A percentile compares a stretch with the other conserved stretches of the same genome.
These are phyloP conservation scores for Toxoplasma gondii DNA, from an alignment of 169 alveolate species.

Conservation along the genomic window DNA sequence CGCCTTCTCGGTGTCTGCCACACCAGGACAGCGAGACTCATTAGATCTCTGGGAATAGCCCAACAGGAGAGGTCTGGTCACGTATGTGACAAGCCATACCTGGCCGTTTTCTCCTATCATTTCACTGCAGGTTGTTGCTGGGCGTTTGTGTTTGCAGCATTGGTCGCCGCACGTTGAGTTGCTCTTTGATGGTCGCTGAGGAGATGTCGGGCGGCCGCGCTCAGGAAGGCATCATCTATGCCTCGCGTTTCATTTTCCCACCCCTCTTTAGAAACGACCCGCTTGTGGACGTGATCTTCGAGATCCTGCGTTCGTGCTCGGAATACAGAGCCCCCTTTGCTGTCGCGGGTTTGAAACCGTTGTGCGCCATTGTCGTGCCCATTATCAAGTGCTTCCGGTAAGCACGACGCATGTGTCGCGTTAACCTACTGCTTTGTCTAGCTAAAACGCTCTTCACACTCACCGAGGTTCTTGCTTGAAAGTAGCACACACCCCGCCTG, in stretches of 20 bases:
- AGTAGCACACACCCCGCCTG: no score
- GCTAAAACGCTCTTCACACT: background rate
- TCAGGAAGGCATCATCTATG: slow-evolving; percentile 76
- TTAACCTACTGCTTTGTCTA: no score
- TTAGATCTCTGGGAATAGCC: no score
- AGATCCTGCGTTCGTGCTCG: slow-evolving; percentile 61
- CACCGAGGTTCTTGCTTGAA: no score
- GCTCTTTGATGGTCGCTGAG: slow-evolving; percentile 68
- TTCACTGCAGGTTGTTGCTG: no score
- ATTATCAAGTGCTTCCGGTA: slow-evolving; percentile 63
- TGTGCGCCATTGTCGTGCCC: slow-evolving; percentile 64
- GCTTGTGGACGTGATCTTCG: slow-evolving; percentile 71
- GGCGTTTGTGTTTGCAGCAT: slow-evolving; percentile 38
- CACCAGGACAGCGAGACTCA: no score
- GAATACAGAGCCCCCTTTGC: slow-evolving; percentile 65
- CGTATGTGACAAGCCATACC: no score
- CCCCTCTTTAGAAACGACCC: slow-evolving; percentile 75
- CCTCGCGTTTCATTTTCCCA: slow-evolving; percentile 76
- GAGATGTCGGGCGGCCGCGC: slow-evolving; percentile 75
- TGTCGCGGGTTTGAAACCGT: slow-evolving; percentile 42
- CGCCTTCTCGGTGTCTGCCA: no score
- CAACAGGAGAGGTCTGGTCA: no score
- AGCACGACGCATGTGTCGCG: background rate
- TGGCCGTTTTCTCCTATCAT: no score
- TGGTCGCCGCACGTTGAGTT: slow-evolving; percentile 58